Conservation (phyloP, 2,329 filamentous ascomycete species). For the Aspergillus fructus region DNA sequence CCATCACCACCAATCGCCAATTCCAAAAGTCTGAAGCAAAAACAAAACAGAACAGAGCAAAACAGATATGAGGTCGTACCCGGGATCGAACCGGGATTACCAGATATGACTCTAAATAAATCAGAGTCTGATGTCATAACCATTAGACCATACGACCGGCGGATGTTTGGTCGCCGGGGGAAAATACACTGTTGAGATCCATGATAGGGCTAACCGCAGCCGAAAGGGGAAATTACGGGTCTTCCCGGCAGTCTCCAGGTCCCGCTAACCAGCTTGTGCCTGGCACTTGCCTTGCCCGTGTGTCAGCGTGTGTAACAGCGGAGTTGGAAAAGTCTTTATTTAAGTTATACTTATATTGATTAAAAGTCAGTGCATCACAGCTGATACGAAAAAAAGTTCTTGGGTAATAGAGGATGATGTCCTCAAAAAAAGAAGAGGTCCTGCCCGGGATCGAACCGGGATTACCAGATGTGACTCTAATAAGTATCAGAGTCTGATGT, state of each 20-base stretch:
- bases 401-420: no score
- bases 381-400: no score
- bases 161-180: background rate
- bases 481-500: slow-evolving; percentile 11
- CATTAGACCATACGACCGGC: slow-evolving; percentile 11
- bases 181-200: background rate
- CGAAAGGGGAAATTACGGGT: background rate
- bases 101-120: slow-evolving; percentile 3
- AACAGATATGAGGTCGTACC: background rate
- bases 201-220: background rate
- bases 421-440: slow-evolving; percentile 1
- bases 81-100: slow-evolving; percentile 14
- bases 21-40: no score
- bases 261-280: no score
- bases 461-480: slow-evolving; percentile 9
- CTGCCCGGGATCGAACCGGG: slow-evolving; percentile 12
- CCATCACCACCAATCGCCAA: no score
- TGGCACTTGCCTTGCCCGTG: no score
- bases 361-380: no score
- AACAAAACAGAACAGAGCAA: no score
- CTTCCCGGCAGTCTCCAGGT: no score
- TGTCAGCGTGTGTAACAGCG: no score
- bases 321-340: no score
- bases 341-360: no score
- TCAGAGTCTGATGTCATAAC: slow-evolving; percentile 13